Percentiles rank a stretch among this genome's conserved stretches.
Conservation (phyloP, 352 stramenopile genomes). For the Pythium chondricola region DNA sequence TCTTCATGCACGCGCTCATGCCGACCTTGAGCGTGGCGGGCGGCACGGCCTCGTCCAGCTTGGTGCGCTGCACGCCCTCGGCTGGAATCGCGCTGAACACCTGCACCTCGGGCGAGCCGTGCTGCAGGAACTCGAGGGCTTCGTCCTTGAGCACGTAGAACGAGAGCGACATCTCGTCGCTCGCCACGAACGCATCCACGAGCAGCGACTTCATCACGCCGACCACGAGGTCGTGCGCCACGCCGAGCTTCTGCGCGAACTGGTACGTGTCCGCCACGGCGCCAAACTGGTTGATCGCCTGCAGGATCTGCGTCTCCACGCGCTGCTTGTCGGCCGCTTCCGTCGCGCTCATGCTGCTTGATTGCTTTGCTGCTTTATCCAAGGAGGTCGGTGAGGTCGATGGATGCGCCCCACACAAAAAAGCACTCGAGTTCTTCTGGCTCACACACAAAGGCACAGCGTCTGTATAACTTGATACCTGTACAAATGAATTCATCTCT, state of each 20-base stretch:
- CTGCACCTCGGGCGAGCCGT: constrained; percentile 78
- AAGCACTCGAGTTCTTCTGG: constrained; percentile 9
- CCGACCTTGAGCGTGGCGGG: constrained; percentile 92
- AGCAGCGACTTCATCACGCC: constrained; percentile 95
- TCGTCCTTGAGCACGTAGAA: constrained; percentile 94
- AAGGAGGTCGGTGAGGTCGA: background rate
- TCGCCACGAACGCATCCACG: constrained; percentile 89
- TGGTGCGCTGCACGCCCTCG: constrained; percentile 60
- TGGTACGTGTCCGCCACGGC: constrained; percentile 77
- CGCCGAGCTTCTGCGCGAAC: constrained; percentile 59
- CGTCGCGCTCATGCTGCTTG: constrained; percentile 26
- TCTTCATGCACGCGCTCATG: constrained; percentile 96
- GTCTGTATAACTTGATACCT: too few relatives aligned
- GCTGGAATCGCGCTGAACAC: constrained; percentile 79
- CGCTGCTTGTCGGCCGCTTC: constrained; percentile 67
- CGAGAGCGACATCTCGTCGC: constrained; percentile 67
- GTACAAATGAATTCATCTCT: too few relatives aligned
- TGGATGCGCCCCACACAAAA: constrained; percentile 1
- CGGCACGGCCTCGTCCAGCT: constrained; percentile 79
- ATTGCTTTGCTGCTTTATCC: background rate
- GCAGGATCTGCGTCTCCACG: constrained; percentile 60
- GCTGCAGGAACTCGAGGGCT: constrained; percentile 60
- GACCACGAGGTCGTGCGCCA: constrained; percentile 92
- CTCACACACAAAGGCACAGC: background rate
- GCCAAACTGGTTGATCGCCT: constrained; percentile 35